Conservation (phyloP, 106 monocot species). For the Ottelia alismoides region DNA sequence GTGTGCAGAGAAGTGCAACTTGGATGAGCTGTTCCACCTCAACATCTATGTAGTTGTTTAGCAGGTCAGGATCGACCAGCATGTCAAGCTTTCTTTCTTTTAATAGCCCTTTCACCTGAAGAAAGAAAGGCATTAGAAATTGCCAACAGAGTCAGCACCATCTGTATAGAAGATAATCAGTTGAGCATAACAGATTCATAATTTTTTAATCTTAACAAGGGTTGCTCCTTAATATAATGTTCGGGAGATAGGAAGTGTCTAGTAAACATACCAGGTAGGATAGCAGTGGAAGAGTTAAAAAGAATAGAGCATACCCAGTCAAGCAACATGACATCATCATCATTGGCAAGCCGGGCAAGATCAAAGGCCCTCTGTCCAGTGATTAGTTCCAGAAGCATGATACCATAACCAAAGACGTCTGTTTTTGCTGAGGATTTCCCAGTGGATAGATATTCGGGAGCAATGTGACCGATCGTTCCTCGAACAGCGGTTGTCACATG, state of each 20-base stretch:
- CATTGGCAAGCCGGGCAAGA: conserved; percentile 86
- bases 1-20: conserved; percentile 65
- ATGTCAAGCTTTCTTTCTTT: conserved; percentile 58
- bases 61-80: conserved; percentile 62
- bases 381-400: conserved; percentile 93
- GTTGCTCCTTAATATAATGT: too few species aligned
- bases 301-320: conserved; percentile 62
- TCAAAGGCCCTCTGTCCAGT: conserved; percentile 98
- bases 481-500: conserved; percentile 93
- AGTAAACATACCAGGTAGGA: too few species aligned
- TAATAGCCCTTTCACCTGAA: conserved; percentile 59
- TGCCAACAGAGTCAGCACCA: too few species aligned
- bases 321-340: conserved; percentile 97
- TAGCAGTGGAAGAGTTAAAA: too few species aligned
- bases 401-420: conserved; percentile 95
- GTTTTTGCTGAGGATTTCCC: conserved; percentile 95
- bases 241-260: too few species aligned
- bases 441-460: conserved; percentile 93
- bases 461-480: conserved; percentile 93
- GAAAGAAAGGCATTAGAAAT: too few species aligned
- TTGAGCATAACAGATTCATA: too few species aligned
- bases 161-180: too few species aligned
- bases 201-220: too few species aligned
- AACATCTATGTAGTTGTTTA: conserved; percentile 40
- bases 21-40: conserved; percentile 68